Evolutionary conservation across 1,139 yeast species (phyloP).

Genomic region (Hanseniaspora gamundiae): DNA sequence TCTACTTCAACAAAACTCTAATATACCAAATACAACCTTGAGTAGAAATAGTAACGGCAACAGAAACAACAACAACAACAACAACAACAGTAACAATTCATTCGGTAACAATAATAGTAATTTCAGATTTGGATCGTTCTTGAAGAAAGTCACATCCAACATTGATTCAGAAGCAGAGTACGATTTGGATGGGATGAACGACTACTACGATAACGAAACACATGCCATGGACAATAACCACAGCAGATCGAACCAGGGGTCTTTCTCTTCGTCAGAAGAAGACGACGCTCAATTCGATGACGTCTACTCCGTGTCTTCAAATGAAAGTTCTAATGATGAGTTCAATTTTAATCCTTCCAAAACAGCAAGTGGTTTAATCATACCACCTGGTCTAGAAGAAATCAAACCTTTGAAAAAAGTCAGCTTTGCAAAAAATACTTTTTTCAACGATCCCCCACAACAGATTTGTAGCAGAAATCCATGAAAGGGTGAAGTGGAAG

Average conservation of each 20-base stretch:
- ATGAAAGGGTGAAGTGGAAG: conserved; percentile 61
- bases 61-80: conserved; percentile 3
- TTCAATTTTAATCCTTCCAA: conserved; percentile 7
- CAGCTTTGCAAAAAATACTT: conserved; percentile 61
- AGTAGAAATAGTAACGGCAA: background rate
- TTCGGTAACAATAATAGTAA: conserved; percentile 3
- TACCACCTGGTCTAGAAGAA: conserved; percentile 30
- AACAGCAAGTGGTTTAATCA: conserved; percentile 11
- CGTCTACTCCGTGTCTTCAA: background rate
- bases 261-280: background rate
- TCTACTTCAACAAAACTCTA: conserved; percentile 2
- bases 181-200: conserved; percentile 6
- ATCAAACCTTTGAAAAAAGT: conserved; percentile 48
- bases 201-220: conserved; percentile 8
- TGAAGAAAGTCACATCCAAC: conserved; percentile 23
- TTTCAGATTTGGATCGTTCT: conserved; percentile 21
- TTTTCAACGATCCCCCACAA: conserved; percentile 62
- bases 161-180: conserved; percentile 10
- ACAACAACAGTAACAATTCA: conserved; percentile 10
- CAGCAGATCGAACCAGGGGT: background rate
- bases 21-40: conserved; percentile 6
- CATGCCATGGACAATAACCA: conserved; percentile 8
- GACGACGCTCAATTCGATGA: background rate
- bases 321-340: background rate
- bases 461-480: conserved; percentile 56